These are phyloP conservation scores for Saccharomycopsis capsularis DNA, from an alignment of 805 yeast species.

Conservation along the genomic window DNA sequence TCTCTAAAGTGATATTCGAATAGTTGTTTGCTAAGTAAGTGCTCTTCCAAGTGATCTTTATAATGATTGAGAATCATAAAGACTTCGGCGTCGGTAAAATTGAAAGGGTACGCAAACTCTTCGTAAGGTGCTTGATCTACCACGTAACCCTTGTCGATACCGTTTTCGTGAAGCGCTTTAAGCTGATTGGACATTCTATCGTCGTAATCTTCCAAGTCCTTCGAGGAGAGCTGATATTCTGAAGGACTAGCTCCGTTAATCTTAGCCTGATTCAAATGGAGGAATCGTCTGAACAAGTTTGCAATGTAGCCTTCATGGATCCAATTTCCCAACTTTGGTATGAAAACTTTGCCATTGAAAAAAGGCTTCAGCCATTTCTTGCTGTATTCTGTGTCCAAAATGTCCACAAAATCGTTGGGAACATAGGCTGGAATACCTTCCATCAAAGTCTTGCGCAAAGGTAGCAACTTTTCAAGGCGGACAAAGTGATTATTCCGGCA, in stretches of 20 bases:
- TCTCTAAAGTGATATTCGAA: neutral
- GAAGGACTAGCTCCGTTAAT: neutral
- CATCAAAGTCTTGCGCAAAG: slow-evolving; percentile 43
- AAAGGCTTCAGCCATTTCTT: neutral
- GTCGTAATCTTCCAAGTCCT: neutral
- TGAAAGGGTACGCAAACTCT: neutral
- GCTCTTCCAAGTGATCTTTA: neutral
- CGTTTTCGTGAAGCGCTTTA: neutral
- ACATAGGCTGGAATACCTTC: slow-evolving; percentile 55
- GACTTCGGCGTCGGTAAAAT: neutral
- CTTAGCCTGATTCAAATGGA: neutral
- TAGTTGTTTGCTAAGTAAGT: neutral
- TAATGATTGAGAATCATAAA: neutral
- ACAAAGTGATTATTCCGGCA: slow-evolving; percentile 59
- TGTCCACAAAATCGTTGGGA: slow-evolving; percentile 31
- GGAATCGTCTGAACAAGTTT: neutral
- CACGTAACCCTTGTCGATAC: neutral
- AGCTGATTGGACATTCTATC: neutral
- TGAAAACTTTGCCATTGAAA: neutral
- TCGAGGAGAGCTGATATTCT: neutral
- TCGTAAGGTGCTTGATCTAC: neutral
- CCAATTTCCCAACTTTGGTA: neutral
- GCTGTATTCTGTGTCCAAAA: slow-evolving; percentile 9
- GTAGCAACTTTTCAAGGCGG: slow-evolving; percentile 41
- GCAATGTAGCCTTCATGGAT: neutral